Evolutionary conservation across 257 asterid genomes (phyloP), one percentile per base, ranked within the genome.

Genomic region (Anisodus acutangulus): DNA sequence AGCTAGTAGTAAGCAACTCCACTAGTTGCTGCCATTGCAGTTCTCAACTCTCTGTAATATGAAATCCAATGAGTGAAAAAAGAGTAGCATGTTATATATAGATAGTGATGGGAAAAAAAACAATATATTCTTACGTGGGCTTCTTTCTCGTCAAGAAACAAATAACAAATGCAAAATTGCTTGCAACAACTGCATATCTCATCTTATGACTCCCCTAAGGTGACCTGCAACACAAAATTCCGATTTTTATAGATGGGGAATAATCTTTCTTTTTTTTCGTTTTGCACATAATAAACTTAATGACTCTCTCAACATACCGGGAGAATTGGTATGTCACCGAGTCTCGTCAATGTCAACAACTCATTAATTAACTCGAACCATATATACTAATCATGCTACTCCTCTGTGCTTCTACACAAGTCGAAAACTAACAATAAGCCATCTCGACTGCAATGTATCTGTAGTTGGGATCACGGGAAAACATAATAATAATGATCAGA

Each of bases 181-280:
- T 19, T 22, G 81, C 19, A 22, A 49, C 45, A 51, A 13, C 49
- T 78, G 16, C 82, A 78, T 53, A 16, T 13, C 81, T 31, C 64
- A 78, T 53, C 64, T 78, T 53, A 31, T 53, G 47, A 53, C 5
- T 53, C 64, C 62, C 47, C 81, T 15, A 31, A 54, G 15, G 5
- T 53, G 26, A 78, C 82, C 82, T 78, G 82, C 49, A 51, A 78
- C 60, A 53, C 8, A 78, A 76, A 76, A 53, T 8, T 26, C 45
- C 12, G 9, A 26, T 78, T 53, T 13, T 53, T 53, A 74, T 53
- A 53, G 31, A 51, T 4, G 35, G 16, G 16, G 49, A 39, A 53
- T 78, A 53, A 51, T 51, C 59, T n/a, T n/a, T 31, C 1, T 51
- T 51, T 51, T 31, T 6, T 26, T 12, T 15, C 43, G 4, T 19